phyloP scores from a whole-genome alignment of 2,329 filamentous ascomycete species.

The Scedosporium dehoogii region DNA sequence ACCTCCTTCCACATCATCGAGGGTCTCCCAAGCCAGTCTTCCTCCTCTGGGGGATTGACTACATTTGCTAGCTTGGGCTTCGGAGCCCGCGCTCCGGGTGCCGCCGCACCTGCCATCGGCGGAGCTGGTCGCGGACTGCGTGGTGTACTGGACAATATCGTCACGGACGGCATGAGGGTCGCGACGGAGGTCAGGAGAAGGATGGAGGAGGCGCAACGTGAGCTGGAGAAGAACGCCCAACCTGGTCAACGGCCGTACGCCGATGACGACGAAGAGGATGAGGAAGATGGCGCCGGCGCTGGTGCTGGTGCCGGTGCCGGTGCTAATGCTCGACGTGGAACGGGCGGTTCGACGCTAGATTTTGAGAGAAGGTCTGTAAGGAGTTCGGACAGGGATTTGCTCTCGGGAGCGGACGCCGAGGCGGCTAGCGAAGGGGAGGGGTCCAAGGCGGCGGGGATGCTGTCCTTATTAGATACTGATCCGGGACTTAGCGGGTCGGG shows the following conservation, averaged over 20 bases:
- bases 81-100: conserved; percentile 19
- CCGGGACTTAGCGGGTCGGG: conserved; percentile 8
- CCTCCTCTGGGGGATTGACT: conserved; percentile 46
- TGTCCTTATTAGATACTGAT: conserved; percentile 22
- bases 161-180: conserved; percentile 93
- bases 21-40: conserved; percentile 40
- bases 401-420: conserved; percentile 66
- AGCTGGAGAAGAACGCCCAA: conserved; percentile 76
- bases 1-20: conserved; percentile 85
- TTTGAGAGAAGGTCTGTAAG: conserved; percentile 53
- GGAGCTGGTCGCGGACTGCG: conserved; percentile 64
- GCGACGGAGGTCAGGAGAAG: conserved; percentile 82
- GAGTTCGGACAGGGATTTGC: conserved; percentile 58
- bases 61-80: conserved; percentile 71
- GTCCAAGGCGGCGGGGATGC: conserved; percentile 17
- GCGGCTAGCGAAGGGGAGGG: conserved; percentile 33
- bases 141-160: conserved; percentile 93
- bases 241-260: conserved; percentile 55
- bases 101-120: conserved; percentile 20
- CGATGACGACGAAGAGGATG: conserved; percentile 56
- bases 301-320: conserved; percentile 25
- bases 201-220: conserved; percentile 92
- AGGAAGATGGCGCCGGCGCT: conserved; percentile 31
- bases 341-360: conserved; percentile 25
- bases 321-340: conserved; percentile 16